Conservation (phyloP, 768 basidiomycete species). For the Kwoniella newhampshirensis region DNA sequence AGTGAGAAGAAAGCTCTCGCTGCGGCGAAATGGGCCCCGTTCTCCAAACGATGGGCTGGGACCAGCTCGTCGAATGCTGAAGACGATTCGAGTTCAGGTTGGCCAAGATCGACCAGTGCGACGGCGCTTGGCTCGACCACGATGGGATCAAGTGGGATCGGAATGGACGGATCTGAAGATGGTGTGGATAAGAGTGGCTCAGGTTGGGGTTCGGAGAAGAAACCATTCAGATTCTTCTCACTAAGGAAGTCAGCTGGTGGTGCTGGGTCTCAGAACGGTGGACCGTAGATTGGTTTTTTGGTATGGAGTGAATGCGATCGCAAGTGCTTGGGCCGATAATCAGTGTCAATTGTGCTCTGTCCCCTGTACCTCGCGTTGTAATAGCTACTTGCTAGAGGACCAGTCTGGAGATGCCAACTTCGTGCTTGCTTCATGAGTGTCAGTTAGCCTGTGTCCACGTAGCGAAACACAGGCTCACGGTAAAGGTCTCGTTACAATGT, state of each 20-base stretch:
- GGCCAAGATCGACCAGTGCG: conserved; percentile 4
- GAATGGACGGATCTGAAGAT: conserved; percentile 4
- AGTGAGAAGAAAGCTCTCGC: conserved; percentile 49
- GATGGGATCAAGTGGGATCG: not conserved
- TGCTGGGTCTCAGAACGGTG: no score
- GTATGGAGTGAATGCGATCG: no score
- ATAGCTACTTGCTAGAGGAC: no score
- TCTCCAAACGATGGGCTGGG: conserved; percentile 22
- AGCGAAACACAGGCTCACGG: no score
- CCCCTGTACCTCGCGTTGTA: no score
- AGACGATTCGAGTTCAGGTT: conserved; percentile 13
- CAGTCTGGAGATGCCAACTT: no score
- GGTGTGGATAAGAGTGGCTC: conserved; percentile 3
- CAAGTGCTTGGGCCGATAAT: no score
- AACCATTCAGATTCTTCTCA: conserved; percentile 26
- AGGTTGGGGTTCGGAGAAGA: not conserved
- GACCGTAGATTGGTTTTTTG: no score
- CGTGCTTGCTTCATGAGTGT: no score
- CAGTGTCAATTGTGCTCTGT: no score
- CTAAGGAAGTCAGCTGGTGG: conserved; percentile 12
- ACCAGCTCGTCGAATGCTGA: not conserved
- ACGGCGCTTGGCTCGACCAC: not conserved
- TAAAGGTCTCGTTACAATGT: no score
- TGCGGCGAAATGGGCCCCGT: conserved; percentile 43
- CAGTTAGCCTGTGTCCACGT: no score